Percentiles rank a stretch among this genome's conserved stretches.
phyloP scores from a whole-genome alignment of 306 rosid species.

The Clitoria ternatea region DNA sequence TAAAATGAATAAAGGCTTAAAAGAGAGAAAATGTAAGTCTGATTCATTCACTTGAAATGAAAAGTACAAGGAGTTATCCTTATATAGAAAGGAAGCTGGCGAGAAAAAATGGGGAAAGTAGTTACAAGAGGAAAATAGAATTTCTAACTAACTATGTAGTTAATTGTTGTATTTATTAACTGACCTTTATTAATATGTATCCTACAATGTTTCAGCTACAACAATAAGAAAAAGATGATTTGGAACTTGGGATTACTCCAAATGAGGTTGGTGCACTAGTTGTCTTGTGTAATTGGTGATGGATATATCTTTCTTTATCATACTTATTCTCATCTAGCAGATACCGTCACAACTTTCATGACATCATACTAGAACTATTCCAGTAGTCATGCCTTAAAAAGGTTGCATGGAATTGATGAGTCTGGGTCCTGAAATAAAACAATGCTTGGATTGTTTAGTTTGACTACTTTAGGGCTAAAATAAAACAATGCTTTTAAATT shows the following conservation, averaged over 20 bases:
- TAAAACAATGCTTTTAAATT: no score
- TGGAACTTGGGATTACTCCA: constrained; percentile 75
- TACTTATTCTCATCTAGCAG: constrained; percentile 55
- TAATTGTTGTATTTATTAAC: no score
- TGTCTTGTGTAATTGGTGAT: constrained; percentile 19
- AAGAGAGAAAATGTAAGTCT: no score
- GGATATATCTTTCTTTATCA: neutral
- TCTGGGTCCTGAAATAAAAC: constrained; percentile 7
- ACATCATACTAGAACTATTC: constrained; percentile 91
- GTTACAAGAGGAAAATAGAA: no score
- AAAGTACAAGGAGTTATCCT: no score
- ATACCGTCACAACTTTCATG: constrained; percentile 63
- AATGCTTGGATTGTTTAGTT: no score
- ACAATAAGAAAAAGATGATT: constrained; percentile 68
- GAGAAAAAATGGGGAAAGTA: no score
- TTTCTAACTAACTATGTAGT: no score
- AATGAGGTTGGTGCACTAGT: constrained; percentile 55
- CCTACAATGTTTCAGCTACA: constrained; percentile 62
- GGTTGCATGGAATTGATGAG: constrained; percentile 64
- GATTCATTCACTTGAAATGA: no score
- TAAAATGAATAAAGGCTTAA: no score
- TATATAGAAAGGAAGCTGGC: no score
- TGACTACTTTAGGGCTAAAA: no score
- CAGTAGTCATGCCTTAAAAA: constrained; percentile 79
- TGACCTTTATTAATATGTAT: constrained; percentile 12